Conservation (phyloP, 257 asterid species). For the Solanum arcanum region DNA sequence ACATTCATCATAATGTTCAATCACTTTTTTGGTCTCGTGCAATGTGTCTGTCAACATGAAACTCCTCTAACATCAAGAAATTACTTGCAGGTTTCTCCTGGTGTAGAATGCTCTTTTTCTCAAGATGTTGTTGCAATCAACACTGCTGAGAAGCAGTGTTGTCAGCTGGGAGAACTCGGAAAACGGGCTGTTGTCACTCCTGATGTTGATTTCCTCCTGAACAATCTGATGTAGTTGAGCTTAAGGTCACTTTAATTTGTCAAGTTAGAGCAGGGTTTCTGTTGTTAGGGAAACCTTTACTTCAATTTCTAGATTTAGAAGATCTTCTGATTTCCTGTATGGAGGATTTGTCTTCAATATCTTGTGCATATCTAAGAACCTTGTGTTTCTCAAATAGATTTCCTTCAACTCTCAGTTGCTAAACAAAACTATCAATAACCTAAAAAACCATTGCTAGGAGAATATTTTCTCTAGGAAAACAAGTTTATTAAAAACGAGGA, state of each 20-base stretch:
- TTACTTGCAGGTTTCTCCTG: conserved; percentile 54
- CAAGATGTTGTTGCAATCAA: conserved; percentile 43
- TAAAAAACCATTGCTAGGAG: not conserved
- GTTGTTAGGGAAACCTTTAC: not conserved
- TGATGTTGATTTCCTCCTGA: conserved; percentile 32
- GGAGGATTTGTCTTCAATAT: not conserved
- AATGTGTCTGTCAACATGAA: not conserved
- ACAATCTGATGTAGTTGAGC: not conserved
- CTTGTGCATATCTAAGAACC: not conserved
- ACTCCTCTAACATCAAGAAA: not conserved
- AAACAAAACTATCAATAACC: not conserved
- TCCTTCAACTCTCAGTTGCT: not conserved
- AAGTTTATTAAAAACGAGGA: too few species aligned
- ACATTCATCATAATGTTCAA: not conserved
- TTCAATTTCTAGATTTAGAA: not conserved
- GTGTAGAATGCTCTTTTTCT: conserved; percentile 15
- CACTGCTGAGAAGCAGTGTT: conserved; percentile 17
- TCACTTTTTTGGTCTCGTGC: not conserved
- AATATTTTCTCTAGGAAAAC: too few species aligned
- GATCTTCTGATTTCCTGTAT: not conserved
- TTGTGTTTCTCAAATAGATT: not conserved
- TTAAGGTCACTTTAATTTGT: not conserved
- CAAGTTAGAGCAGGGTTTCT: not conserved
- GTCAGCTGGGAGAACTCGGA: conserved; percentile 29
- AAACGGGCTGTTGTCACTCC: conserved; percentile 42